These are phyloP conservation scores for Penicillium griseofulvum DNA, from an alignment of 2,329 filamentous ascomycete species.

Conservation along the genomic window DNA sequence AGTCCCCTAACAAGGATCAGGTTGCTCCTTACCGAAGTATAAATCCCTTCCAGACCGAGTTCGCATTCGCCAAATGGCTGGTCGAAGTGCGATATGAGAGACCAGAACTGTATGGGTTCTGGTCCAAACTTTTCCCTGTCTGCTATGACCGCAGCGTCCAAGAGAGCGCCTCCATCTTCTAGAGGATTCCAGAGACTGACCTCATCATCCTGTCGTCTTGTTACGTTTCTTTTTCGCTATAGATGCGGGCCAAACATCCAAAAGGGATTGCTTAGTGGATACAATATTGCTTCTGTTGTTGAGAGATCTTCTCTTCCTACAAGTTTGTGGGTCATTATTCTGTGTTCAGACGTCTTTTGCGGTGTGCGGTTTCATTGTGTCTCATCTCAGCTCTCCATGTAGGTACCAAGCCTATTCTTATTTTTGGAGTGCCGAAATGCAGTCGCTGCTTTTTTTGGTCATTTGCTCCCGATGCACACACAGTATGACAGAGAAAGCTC, in stretches of 20 bases:
- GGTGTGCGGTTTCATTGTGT: neutral
- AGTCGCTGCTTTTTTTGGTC: neutral
- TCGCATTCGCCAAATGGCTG: conserved; percentile 33
- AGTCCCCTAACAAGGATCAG: conserved; percentile 14
- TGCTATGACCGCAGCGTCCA: conserved; percentile 34
- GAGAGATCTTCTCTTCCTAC: neutral
- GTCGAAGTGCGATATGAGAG: conserved; percentile 24
- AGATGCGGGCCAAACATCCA: neutral
- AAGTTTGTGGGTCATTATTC: neutral
- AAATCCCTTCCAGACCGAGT: conserved; percentile 29
- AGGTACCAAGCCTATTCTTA: conserved; percentile 2
- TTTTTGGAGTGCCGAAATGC: neutral
- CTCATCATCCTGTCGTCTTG: neutral
- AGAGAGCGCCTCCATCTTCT: conserved; percentile 28
- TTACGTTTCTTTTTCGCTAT: neutral
- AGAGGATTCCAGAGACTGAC: neutral
- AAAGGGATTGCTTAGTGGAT: neutral
- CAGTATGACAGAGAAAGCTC: neutral
- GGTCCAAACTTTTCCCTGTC: conserved; percentile 33
- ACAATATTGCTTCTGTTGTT: neutral
- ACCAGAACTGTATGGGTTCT: conserved; percentile 29
- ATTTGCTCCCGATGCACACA: neutral
- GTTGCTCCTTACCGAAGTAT: conserved; percentile 31
- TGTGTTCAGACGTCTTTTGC: neutral
- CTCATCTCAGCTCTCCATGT: conserved; percentile 5